Conservation (phyloP, 2,329 filamentous ascomycete genomes). For the Bipolaris victoriae region DNA sequence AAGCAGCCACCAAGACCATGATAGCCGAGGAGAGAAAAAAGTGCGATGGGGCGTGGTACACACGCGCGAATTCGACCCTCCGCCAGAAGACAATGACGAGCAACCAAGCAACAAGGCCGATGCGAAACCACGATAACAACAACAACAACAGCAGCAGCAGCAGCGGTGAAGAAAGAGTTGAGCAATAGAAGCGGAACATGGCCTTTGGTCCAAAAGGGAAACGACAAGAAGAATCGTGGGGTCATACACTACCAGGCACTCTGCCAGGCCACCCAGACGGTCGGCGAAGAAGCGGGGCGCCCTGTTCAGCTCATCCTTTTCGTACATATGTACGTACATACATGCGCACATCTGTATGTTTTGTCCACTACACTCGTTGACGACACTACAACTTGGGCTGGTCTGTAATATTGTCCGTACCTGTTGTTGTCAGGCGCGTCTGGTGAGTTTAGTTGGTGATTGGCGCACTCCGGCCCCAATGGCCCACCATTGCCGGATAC, state of each 20-base stretch:
- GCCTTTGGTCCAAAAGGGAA: background rate
- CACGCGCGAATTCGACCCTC: slow-evolving; percentile 3
- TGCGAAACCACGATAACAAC: background rate
- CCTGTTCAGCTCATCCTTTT: too few species aligned
- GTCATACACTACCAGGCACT: background rate
- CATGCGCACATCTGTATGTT: background rate
- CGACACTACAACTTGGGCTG: background rate
- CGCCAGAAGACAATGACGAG: background rate
- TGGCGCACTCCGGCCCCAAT: background rate
- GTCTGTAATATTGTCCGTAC: background rate
- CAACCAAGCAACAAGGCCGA: background rate
- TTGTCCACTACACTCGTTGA: background rate
- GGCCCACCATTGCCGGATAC: background rate
- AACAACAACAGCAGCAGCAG: background rate
- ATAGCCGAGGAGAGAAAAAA: slow-evolving; percentile 1
- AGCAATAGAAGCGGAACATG: background rate
- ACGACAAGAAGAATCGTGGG: background rate
- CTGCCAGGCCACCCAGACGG: too few species aligned
- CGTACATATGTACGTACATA: background rate
- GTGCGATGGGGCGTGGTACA: slow-evolving; percentile 13
- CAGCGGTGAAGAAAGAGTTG: background rate
- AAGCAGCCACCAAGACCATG: background rate
- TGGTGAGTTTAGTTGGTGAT: background rate
- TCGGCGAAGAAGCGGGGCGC: too few species aligned
- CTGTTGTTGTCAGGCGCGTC: background rate